Evolutionary conservation across 768 basidiomycete genomes (phyloP).

Genomic region (Lactifluus pinguis): DNA sequence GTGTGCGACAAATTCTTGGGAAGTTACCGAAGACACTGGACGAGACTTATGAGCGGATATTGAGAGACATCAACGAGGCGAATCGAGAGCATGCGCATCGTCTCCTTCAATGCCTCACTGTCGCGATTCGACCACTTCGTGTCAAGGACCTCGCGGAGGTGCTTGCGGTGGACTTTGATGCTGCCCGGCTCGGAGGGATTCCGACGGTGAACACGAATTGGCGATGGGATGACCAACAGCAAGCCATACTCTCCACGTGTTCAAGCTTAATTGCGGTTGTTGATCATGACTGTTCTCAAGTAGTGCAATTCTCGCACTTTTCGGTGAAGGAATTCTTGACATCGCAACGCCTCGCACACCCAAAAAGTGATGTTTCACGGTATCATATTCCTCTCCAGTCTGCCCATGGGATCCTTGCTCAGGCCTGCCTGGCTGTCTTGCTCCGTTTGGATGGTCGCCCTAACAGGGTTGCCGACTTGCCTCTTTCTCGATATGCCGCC

Average conservation of each 20-base stretch:
- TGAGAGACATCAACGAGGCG: not conserved
- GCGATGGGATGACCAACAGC: not conserved
- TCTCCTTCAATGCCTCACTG: not conserved
- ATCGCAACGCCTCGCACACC: not conserved
- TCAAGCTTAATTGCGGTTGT: not conserved
- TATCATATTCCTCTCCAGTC: not conserved
- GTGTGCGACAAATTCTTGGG: not conserved
- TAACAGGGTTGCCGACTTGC: not conserved
- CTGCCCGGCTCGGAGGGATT: not conserved
- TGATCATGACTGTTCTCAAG: not conserved
- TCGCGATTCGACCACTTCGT: not conserved
- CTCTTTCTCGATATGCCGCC: not conserved
- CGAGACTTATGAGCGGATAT: not conserved
- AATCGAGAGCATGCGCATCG: not conserved
- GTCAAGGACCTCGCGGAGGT: not conserved
- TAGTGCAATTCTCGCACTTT: constrained; percentile 9
- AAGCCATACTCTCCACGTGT: not conserved
- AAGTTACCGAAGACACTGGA: not conserved
- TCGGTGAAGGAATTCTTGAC: constrained; percentile 6
- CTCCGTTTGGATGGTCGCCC: not conserved
- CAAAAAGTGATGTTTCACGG: not conserved
- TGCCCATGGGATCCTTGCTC: not conserved
- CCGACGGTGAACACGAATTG: not conserved
- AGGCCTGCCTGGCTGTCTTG: not conserved
- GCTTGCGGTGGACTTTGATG: constrained; percentile 6